Base-by-base conservation (phyloP, 352 stramenopile species). In the Albugo candida region DNA sequence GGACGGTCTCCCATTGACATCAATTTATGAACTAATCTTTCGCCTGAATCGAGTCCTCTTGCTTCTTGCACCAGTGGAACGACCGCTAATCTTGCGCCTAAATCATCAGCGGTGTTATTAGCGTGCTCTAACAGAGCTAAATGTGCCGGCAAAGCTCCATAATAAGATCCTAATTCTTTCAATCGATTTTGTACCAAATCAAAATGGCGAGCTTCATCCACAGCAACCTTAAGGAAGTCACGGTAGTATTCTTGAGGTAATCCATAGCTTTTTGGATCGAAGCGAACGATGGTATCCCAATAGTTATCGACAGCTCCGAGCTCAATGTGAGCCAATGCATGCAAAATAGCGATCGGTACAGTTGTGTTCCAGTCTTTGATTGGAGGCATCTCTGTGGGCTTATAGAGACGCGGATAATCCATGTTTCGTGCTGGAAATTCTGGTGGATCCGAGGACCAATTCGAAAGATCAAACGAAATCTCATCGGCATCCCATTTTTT, bases 301-400 rank as follows among this genome's bases (percentile, higher is more conserved):
- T 91, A 91, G 48, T 91, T 91, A 54, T 91, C 77, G 35, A 91
- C 80, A 1, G 77, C 77, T 14, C 77, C 77, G 37, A 91, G 63
- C 49, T 91, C 77, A 53, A 91, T 91, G 59, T 91, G 77, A 17
- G 64, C 77, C n/a, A 91, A 60, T 6, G 72, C 70, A 40, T 91
- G 77, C 10, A 91, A 61, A 65, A 91, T 91, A 47, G 66, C 59
- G 19, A 87, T 58, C 0, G 72, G 67, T 21, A 87, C 75, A 41
- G 59, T 55, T n/a, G 63, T 63, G 50, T 76, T 54, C 37, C 83
- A 58, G 50, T 70, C 56, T 47, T 87, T 91, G 36, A 75, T 61
- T 11, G 47, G 67, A 21, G 77, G 77, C 67, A 91, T 73, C 19
- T 76, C 49, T 48, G 84, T 87, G 13, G 75, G 68, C n/a, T 62